A percentile compares a stretch with the other conserved stretches of the same genome.
These are phyloP conservation scores for Scenedesmus sp. DNA, from an alignment of 163 green algal genomes.

Conservation along the genomic window DNA sequence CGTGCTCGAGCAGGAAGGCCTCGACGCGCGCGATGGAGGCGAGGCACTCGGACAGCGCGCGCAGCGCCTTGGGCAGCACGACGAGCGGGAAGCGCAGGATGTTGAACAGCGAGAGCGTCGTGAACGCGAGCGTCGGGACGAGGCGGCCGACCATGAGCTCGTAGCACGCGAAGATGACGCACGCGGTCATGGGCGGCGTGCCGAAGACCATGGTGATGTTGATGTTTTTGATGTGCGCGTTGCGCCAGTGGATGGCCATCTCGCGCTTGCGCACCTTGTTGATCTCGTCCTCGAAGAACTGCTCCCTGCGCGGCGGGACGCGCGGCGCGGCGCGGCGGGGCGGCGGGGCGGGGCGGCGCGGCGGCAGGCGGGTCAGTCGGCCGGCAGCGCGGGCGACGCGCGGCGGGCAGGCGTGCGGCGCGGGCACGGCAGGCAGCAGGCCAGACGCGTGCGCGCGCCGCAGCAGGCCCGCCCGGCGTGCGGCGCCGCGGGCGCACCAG, in stretches of 20 bases:
- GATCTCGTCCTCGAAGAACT: slow-evolving; percentile 57
- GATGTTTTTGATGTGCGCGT: slow-evolving; percentile 62
- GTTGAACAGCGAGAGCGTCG: slow-evolving; percentile 82
- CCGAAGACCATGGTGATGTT: slow-evolving; percentile 60
- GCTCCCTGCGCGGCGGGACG: slow-evolving; percentile 46
- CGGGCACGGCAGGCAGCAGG: background rate
- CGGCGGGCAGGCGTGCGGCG: no score
- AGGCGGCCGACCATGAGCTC: slow-evolving; percentile 49
- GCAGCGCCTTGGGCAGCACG: slow-evolving; percentile 72
- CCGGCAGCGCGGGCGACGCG: no score
- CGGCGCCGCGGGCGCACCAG: slow-evolving; percentile 33
- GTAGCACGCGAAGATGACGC: slow-evolving; percentile 66
- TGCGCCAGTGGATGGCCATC: slow-evolving; percentile 43
- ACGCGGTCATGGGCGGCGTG: slow-evolving; percentile 50
- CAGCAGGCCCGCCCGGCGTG: no score
- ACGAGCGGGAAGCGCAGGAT: slow-evolving; percentile 77
- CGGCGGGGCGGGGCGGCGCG: no score
- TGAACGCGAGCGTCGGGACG: slow-evolving; percentile 27
- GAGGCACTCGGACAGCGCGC: slow-evolving; percentile 50
- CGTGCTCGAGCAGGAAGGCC: slow-evolving; percentile 36
- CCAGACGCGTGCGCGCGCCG: no score
- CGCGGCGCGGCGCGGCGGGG: no score
- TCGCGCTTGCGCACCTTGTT: slow-evolving; percentile 48
- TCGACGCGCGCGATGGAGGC: slow-evolving; percentile 35
- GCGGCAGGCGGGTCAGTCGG: no score